phyloP scores from a whole-genome alignment of 2,329 filamentous ascomycete species.

The Aspergillus texensis region DNA sequence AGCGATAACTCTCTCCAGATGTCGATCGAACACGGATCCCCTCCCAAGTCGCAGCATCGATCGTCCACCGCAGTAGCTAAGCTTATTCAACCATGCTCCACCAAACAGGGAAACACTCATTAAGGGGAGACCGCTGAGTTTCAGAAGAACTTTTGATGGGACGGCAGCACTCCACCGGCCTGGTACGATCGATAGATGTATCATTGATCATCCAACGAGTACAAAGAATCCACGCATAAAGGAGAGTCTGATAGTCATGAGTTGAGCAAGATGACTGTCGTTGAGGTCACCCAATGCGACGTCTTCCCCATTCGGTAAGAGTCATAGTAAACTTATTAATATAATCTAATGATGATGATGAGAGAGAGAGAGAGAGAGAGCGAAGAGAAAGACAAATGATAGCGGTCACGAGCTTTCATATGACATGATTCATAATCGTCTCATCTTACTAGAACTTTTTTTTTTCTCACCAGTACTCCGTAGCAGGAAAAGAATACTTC shows the following conservation, averaged over 20 bases:
- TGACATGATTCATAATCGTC: not conserved
- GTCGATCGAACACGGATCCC: constrained; percentile 12
- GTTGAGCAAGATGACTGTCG: not conserved
- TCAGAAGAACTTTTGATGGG: constrained; percentile 12
- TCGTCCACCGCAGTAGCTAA: constrained; percentile 22
- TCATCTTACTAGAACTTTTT: not conserved
- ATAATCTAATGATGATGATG: not conserved
- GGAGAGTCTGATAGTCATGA: not conserved
- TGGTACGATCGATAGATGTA: not conserved
- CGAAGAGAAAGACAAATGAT: not conserved
- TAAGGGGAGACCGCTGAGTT: constrained; percentile 9
- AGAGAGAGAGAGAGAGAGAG: not conserved
- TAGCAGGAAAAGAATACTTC: not conserved
- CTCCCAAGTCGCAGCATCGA: constrained; percentile 10
- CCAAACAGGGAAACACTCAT: constrained; percentile 21
- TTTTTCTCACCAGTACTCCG: too few relatives aligned
- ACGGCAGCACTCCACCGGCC: not conserved
- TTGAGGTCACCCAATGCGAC: not conserved
- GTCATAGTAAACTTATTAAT: not conserved
- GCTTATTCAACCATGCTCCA: constrained; percentile 24
- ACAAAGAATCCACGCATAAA: not conserved
- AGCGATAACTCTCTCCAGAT: not conserved
- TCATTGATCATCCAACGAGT: not conserved
- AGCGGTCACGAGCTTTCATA: not conserved
- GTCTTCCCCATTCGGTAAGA: not conserved